phyloP scores from a whole-genome alignment of 2,329 filamentous ascomycete species.

The Thermomyces lanuginosus region DNA sequence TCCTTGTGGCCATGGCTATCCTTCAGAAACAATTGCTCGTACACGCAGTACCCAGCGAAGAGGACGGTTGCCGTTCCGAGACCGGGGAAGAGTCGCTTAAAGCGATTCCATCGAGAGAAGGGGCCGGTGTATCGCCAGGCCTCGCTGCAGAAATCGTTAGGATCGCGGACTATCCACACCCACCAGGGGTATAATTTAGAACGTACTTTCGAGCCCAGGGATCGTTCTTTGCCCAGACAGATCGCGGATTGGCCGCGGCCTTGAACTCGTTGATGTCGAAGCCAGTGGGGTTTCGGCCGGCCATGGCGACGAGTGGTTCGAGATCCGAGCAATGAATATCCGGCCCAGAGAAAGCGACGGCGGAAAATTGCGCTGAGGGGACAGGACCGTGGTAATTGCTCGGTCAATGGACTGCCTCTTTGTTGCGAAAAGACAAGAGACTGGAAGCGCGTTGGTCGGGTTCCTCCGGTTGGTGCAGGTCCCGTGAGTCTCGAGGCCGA shows the following conservation, averaged over 20 bases:
- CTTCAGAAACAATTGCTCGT: slow-evolving; percentile 73
- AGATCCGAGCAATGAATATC: no score
- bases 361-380: no score
- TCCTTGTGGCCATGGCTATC: slow-evolving; percentile 41
- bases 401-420: no score
- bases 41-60: slow-evolving; percentile 76
- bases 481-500: slow-evolving; percentile 6
- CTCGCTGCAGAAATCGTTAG: slow-evolving; percentile 45
- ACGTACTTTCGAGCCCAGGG: slow-evolving; percentile 48
- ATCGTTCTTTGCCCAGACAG: slow-evolving; percentile 35
- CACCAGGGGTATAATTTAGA: background rate
- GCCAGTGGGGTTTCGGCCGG: slow-evolving; percentile 59
- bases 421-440: slow-evolving; percentile 6
- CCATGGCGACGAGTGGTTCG: slow-evolving; percentile 27
- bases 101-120: slow-evolving; percentile 78
- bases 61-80: slow-evolving; percentile 84
- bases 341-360: no score
- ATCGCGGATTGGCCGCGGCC: slow-evolving; percentile 47
- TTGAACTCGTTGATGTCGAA: slow-evolving; percentile 76
- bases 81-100: slow-evolving; percentile 73
- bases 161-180: no score
- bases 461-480: no score
- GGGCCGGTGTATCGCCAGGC: slow-evolving; percentile 84
- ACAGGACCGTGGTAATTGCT: no score
- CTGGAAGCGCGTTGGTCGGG: no score